phyloP scores from a whole-genome alignment of 345 rosid species.

The Lepidium africanum region DNA sequence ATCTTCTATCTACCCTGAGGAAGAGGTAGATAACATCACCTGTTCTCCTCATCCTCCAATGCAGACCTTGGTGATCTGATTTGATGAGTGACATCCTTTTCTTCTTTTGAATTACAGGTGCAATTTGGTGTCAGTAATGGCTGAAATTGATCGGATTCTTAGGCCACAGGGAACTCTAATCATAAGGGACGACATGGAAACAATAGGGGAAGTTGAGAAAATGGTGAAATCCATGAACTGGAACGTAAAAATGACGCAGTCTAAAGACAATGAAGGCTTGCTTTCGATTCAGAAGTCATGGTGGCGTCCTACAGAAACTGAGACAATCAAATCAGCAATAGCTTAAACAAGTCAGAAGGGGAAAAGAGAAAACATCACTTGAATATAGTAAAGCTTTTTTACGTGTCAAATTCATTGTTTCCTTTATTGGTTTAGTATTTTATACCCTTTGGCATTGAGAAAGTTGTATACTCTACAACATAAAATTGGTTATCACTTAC shows the following conservation, averaged over 20 bases:
- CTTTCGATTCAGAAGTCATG: conserved; percentile 52
- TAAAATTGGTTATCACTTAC: not conserved
- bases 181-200: conserved; percentile 54
- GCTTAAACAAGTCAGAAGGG: conserved; percentile 17
- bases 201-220: conserved; percentile 49
- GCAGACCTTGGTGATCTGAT: not conserved
- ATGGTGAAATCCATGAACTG: conserved; percentile 61
- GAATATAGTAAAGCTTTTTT: conserved; percentile 9
- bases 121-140: conserved; percentile 49
- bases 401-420: not conserved
- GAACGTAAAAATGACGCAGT: conserved; percentile 46
- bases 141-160: conserved; percentile 73
- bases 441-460: not conserved
- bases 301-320: conserved; percentile 69
- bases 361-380: not conserved
- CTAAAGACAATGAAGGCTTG: conserved; percentile 49
- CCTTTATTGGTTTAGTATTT: not conserved
- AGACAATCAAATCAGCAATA: conserved; percentile 51
- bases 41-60: not conserved
- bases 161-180: conserved; percentile 79
- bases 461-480: not conserved
- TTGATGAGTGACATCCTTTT: not conserved
- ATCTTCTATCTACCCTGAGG: conserved; percentile 59
- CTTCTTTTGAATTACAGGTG: conserved; percentile 43
- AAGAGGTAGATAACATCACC: conserved; percentile 39